Conservation (phyloP, 768 basidiomycete species). For the Leccinum sublutescens region DNA sequence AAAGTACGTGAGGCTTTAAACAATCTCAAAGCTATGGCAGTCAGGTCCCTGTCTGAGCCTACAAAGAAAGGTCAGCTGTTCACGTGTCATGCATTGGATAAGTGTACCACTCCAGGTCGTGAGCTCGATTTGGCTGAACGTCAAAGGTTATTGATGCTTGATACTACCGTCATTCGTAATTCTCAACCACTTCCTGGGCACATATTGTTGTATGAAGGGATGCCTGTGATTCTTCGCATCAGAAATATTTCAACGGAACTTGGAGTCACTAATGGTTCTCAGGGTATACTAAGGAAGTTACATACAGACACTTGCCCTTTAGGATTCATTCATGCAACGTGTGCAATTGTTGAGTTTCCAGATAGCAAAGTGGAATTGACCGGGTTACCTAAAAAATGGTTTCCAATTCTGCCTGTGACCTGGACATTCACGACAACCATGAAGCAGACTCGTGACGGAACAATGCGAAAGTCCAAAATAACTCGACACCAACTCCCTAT, state of each 20-base stretch:
- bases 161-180: background rate
- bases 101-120: too few relatives aligned
- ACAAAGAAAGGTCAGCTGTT: too few relatives aligned
- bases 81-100: too few relatives aligned
- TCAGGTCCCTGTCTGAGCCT: too few relatives aligned
- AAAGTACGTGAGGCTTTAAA: too few relatives aligned
- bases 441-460: too few relatives aligned
- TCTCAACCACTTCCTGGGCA: conserved; percentile 15
- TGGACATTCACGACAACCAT: conserved; percentile 7
- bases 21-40: too few relatives aligned
- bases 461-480: too few relatives aligned
- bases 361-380: conserved; percentile 14
- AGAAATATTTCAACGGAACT: conserved; percentile 32
- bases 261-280: conserved; percentile 30
- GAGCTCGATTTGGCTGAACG: background rate
- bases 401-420: conserved; percentile 15
- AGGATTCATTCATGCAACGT: background rate
- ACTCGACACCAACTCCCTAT: conserved; percentile 21
- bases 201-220: conserved; percentile 27
- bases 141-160: background rate
- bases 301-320: background rate
- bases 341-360: background rate
- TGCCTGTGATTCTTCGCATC: conserved; percentile 29
- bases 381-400: conserved; percentile 15
- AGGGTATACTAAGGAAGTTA: conserved; percentile 23